Evolutionary conservation across 192 early-diverging fungal species (phyloP).

Genomic region (Coemansia sp.): DNA sequence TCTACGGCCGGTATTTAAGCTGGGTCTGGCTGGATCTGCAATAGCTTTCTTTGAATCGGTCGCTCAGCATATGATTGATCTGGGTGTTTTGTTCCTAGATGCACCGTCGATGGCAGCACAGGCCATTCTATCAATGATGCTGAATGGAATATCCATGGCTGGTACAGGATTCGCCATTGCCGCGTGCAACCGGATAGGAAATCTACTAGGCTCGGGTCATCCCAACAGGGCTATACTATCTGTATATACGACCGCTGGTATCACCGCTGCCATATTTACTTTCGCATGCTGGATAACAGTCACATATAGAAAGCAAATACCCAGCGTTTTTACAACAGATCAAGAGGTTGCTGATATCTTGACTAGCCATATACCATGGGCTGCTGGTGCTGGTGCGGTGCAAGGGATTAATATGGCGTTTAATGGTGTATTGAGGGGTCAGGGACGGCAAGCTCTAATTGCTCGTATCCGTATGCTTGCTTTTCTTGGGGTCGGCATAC

Average conservation of each 20-base stretch:
- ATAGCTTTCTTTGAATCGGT: constrained; percentile 81
- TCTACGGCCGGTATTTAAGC: constrained; percentile 57
- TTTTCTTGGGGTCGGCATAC: constrained; percentile 47
- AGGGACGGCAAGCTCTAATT: constrained; percentile 53
- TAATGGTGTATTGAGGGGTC: constrained; percentile 56
- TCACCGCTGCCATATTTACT: constrained; percentile 53
- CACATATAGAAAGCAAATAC: constrained; percentile 45
- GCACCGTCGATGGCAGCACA: constrained; percentile 77
- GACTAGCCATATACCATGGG: constrained; percentile 28
- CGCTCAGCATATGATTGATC: constrained; percentile 68
- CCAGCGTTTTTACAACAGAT: constrained; percentile 52
- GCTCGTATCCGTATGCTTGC: constrained; percentile 49
- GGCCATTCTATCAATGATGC: constrained; percentile 66
- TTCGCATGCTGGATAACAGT: constrained; percentile 57
- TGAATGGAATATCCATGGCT: constrained; percentile 63
- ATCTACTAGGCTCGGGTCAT: constrained; percentile 62
- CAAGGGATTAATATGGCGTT: constrained; percentile 59
- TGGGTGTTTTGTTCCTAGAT: constrained; percentile 76
- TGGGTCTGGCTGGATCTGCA: constrained; percentile 75
- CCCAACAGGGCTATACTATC: constrained; percentile 53
- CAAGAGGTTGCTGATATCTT: constrained; percentile 21
- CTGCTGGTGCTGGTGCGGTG: constrained; percentile 15
- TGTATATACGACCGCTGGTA: constrained; percentile 33
- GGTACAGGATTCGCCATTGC: constrained; percentile 71
- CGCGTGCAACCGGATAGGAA: constrained; percentile 76